A percentile compares a stretch with the other conserved stretches of the same genome.
Conservation (phyloP, 2,329 filamentous ascomycete species). For the Alternaria solani region DNA sequence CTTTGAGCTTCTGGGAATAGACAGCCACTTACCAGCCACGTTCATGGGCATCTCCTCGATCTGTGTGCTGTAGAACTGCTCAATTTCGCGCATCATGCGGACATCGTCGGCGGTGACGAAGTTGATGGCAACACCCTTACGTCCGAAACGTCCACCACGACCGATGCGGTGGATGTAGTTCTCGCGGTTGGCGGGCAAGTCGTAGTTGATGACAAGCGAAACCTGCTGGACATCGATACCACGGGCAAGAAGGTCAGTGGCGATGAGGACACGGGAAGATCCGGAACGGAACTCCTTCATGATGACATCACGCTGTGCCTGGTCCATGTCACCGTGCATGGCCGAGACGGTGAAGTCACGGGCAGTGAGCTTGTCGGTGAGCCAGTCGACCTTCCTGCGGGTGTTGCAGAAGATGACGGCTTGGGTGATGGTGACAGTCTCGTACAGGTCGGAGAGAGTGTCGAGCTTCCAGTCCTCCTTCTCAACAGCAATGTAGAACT, state of each 20-base stretch:
- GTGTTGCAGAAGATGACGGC: slow-evolving; percentile 99
- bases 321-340: slow-evolving; percentile 99
- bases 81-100: slow-evolving; percentile 99
- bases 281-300: slow-evolving; percentile 99
- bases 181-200: slow-evolving; percentile 97
- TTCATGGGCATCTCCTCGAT: slow-evolving; percentile 99
- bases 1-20: background rate
- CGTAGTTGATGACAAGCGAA: slow-evolving; percentile 99
- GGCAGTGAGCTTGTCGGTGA: slow-evolving; percentile 97
- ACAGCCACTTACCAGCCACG: slow-evolving; percentile 66
- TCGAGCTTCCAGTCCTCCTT: slow-evolving; percentile 99
- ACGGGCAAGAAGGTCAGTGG: slow-evolving; percentile 96
- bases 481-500: slow-evolving; percentile 99
- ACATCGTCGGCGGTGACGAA: slow-evolving; percentile 99
- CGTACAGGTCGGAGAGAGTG: slow-evolving; percentile 97
- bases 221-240: slow-evolving; percentile 99
- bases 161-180: slow-evolving; percentile 99
- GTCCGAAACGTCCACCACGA: slow-evolving; percentile 99
- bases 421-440: slow-evolving; percentile 99
- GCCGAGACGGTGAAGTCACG: slow-evolving; percentile 99
- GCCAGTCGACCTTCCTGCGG: slow-evolving; percentile 99
- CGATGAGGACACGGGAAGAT: slow-evolving; percentile 97
- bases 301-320: slow-evolving; percentile 96
- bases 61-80: slow-evolving; percentile 99
- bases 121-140: slow-evolving; percentile 99